Evolutionary conservation across 192 early-diverging fungal genomes (phyloP), one percentile per base, ranked within the genome.

Genomic region (Entomortierella chlamydospora): DNA sequence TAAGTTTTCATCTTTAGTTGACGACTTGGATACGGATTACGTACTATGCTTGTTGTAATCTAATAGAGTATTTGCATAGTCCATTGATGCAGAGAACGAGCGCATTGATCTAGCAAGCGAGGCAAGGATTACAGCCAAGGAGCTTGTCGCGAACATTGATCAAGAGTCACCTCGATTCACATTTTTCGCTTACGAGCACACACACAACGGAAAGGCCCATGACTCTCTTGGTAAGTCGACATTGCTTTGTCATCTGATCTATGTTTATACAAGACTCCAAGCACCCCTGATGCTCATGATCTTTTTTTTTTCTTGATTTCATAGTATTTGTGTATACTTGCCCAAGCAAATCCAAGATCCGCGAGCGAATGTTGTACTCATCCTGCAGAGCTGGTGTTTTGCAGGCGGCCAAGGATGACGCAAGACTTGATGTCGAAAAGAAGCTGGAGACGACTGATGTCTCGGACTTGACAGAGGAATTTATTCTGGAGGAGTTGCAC

Each of bases 351-450:
- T 91, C 93, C 57, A 95, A 94, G 79, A 91, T 99, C 61, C 90
- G 93, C 43, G 88, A 94, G 51, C 86, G 92, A n/a, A 99, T 98
- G 97, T 65, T 96, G 34, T 97, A 95, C 81, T 95, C 95, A 12
- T 88, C 95, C 0, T 92, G 89, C 52, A 87, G 91, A 50, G 73
- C 83, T 22, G 89, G 84, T 33, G 85, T 95, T 23, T 65, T 93
- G 45, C 67, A 81, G 11, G 83, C 64, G 47, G 85, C 90, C 25
- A 86, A 90, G 77, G 83, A 84, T 4, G 81, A 85, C 22, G 66
- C 86, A 47, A 86, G 80, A 10, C 53, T 95, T 25, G 61, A 80
- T 28, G 83, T 95, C 8, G 83, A 81, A 18, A 89, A 90, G 81
- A 94, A 91, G 79, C 58, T 90, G 57, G 92, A 93, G 82, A 86